phyloP scores from a whole-genome alignment of 768 basidiomycete species.

The Xanthoconium stramineum region DNA sequence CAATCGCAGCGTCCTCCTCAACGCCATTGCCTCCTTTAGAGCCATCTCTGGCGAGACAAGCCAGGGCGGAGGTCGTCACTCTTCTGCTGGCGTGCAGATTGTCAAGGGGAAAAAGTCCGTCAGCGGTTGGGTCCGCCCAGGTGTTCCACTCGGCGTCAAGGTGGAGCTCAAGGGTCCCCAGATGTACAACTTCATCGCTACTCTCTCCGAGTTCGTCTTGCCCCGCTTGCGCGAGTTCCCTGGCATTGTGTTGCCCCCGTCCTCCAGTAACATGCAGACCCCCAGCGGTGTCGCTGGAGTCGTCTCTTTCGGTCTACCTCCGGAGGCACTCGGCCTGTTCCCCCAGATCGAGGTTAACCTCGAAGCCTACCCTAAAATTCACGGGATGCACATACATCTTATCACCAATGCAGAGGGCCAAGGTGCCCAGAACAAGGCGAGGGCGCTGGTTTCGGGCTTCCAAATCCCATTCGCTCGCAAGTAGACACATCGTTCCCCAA shows the following conservation, averaged over 20 bases:
- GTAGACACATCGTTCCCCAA: constrained; percentile 14
- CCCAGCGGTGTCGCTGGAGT: constrained; percentile 83
- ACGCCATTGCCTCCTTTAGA: constrained; percentile 84
- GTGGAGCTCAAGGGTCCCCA: constrained; percentile 86
- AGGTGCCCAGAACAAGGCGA: constrained; percentile 88
- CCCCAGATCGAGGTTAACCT: constrained; percentile 95
- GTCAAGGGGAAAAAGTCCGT: constrained; percentile 63
- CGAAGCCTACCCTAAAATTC: constrained; percentile 80
- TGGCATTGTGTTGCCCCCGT: constrained; percentile 76
- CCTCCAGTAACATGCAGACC: constrained; percentile 64
- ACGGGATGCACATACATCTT: constrained; percentile 94
- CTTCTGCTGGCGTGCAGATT: constrained; percentile 75
- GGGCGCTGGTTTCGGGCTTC: constrained; percentile 86
- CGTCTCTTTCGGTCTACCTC: constrained; percentile 83
- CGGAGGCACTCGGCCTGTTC: constrained; percentile 84
- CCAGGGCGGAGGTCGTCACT: constrained; percentile 67
- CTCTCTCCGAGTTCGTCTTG: constrained; percentile 90
- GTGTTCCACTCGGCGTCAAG: constrained; percentile 81
- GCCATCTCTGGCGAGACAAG: constrained; percentile 83
- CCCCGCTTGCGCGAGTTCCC: constrained; percentile 89
- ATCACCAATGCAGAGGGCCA: constrained; percentile 82
- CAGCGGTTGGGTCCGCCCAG: constrained; percentile 81
- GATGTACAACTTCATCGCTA: constrained; percentile 93
- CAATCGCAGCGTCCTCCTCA: constrained; percentile 70
- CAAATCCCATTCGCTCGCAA: constrained; percentile 79